Conservation (phyloP, 345 rosid genomes). For the Populus tremula region DNA sequence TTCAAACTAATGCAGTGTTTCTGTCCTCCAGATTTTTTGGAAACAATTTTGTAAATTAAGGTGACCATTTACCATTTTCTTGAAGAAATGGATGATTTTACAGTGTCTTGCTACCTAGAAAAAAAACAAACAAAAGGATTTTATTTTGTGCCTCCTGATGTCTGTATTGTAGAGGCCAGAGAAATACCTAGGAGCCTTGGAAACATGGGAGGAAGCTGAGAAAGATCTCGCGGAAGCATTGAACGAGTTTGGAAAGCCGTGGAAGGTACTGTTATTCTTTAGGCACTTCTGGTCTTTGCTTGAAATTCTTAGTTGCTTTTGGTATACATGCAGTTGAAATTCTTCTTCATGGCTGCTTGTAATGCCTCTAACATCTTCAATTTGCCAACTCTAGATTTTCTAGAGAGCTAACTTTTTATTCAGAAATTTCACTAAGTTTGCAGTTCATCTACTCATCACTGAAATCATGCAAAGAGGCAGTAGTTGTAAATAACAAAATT, state of each 20-base stretch:
- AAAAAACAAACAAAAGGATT: background rate
- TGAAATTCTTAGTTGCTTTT: background rate
- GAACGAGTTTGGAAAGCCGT: conserved; percentile 72
- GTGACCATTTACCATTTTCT: background rate
- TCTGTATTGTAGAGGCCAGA: conserved; percentile 78
- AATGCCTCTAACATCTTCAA: background rate
- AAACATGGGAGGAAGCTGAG: conserved; percentile 91
- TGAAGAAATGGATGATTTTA: background rate
- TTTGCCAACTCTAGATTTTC: background rate
- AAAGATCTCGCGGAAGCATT: conserved; percentile 73
- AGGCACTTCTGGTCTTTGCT: background rate
- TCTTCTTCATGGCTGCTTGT: background rate
- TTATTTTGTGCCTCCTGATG: background rate
- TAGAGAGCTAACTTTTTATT: background rate
- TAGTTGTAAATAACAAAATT: background rate
- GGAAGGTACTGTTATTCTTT: conserved; percentile 56
- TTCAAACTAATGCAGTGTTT: background rate
- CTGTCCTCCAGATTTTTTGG: no score
- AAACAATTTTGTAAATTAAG: no score
- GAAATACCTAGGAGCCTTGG: conserved; percentile 72
- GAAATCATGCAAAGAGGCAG: background rate
- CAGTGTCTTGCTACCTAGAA: background rate
- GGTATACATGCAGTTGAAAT: background rate
- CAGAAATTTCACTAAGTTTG: background rate
- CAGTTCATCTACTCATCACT: background rate